phyloP scores from a whole-genome alignment of 805 yeast genomes.

The Pichia scutulata region DNA sequence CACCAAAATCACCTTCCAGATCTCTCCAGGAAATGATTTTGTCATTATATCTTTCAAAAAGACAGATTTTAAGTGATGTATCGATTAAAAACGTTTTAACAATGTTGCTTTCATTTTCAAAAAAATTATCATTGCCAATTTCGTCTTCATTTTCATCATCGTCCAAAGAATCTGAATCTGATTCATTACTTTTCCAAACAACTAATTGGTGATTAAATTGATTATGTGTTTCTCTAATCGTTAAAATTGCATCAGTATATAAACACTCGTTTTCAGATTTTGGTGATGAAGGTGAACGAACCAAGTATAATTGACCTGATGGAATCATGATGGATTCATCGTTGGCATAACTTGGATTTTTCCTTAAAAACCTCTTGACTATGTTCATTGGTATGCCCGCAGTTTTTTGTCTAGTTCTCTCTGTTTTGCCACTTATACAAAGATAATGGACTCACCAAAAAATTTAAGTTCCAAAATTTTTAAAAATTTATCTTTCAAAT shows the following conservation, averaged over 20 bases:
- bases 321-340: slow-evolving; percentile 65
- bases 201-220: slow-evolving; percentile 60
- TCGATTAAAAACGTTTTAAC: slow-evolving; percentile 68
- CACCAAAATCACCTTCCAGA: slow-evolving; percentile 79
- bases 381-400: slow-evolving; percentile 53
- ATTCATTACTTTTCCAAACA: slow-evolving; percentile 60
- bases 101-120: slow-evolving; percentile 37
- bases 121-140: slow-evolving; percentile 30
- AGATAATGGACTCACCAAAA: not conserved
- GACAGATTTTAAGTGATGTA: slow-evolving; percentile 49
- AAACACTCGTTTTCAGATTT: slow-evolving; percentile 81
- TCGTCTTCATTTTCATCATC: slow-evolving; percentile 45
- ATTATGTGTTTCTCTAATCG: slow-evolving; percentile 59
- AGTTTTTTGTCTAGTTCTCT: not conserved
- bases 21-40: slow-evolving; percentile 74
- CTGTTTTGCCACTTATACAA: not conserved
- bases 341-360: slow-evolving; percentile 31
- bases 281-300: slow-evolving; percentile 72
- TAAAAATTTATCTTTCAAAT: no score
- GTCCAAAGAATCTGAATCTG: slow-evolving; percentile 43
- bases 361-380: slow-evolving; percentile 45
- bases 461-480: no score
- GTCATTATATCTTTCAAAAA: slow-evolving; percentile 41
- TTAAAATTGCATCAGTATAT: slow-evolving; percentile 71
- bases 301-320: slow-evolving; percentile 68